A percentile compares a stretch with the other conserved stretches of the same genome.
Evolutionary conservation across 2,329 filamentous ascomycete genomes (phyloP).

Genomic region (Fusarium illudens): DNA sequence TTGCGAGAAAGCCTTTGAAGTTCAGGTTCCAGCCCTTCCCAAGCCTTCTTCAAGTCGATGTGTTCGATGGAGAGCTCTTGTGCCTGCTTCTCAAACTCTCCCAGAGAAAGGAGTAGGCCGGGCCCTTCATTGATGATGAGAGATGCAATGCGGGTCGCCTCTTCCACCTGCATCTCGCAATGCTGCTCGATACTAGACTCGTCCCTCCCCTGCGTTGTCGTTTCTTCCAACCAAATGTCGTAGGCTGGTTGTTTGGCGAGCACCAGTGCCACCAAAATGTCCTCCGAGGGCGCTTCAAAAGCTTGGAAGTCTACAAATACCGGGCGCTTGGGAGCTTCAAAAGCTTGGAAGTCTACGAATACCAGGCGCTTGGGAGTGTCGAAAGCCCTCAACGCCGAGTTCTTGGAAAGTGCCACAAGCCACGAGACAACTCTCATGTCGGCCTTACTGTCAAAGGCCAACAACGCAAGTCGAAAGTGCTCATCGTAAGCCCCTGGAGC

Average conservation of each 20-base stretch:
- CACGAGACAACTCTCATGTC: conserved; percentile 11
- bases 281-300: background rate
- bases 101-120: background rate
- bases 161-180: background rate
- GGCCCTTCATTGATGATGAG: conserved; percentile 4
- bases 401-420: conserved; percentile 14
- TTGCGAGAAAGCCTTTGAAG: background rate
- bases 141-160: background rate
- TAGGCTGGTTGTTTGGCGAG: background rate
- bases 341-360: conserved; percentile 13
- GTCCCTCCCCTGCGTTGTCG: background rate
- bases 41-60: background rate
- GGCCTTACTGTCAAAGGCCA: background rate
- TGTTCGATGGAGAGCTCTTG: background rate
- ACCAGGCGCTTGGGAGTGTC: background rate
- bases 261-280: background rate
- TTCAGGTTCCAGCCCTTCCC: background rate
- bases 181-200: background rate
- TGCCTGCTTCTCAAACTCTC: background rate
- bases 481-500: background rate
- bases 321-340: conserved; percentile 1
- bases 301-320: conserved; percentile 16
- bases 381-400: background rate
- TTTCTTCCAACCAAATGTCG: background rate
- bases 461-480: conserved; percentile 12